phyloP scores from a whole-genome alignment of 176 grass and related monocot species.

The Carex cristatella region DNA sequence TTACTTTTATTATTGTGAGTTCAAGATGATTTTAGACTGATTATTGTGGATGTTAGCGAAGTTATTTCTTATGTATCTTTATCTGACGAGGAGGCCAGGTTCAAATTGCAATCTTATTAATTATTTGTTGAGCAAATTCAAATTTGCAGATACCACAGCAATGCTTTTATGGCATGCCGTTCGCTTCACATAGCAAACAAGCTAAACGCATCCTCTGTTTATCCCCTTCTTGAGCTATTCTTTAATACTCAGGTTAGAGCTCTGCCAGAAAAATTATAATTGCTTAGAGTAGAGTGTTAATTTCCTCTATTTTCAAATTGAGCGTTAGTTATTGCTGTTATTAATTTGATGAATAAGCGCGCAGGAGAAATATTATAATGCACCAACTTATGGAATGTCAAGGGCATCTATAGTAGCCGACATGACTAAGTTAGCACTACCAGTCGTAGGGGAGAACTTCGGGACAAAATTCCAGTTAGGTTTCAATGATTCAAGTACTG shows the following conservation, averaged over 20 bases:
- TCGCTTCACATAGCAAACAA: slow-evolving; percentile 65
- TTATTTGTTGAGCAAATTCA: not conserved
- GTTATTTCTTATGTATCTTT: not conserved
- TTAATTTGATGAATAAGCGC: not conserved
- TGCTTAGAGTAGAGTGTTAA: not conserved
- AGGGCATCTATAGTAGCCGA: slow-evolving; percentile 36
- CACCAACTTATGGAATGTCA: slow-evolving; percentile 51
- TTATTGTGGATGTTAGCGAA: too few relatives aligned
- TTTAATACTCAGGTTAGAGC: slow-evolving; percentile 72
- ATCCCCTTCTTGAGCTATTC: slow-evolving; percentile 69
- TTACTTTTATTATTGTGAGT: not conserved
- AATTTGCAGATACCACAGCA: slow-evolving; percentile 74
- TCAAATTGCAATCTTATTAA: not conserved
- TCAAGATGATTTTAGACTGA: not conserved
- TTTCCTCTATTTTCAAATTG: not conserved
- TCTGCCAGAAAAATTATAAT: not conserved
- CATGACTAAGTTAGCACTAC: slow-evolving; percentile 41
- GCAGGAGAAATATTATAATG: slow-evolving; percentile 79
- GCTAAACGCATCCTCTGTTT: slow-evolving; percentile 52
- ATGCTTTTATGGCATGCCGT: slow-evolving; percentile 45
- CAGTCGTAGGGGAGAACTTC: slow-evolving; percentile 36
- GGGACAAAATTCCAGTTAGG: slow-evolving; percentile 35
- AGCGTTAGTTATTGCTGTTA: not conserved
- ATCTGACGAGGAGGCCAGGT: not conserved
- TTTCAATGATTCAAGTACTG: slow-evolving; percentile 58